A percentile compares a stretch with the other conserved stretches of the same genome.
Evolutionary conservation across 345 rosid species (phyloP).

Genomic region (Physaria fendleri): DNA sequence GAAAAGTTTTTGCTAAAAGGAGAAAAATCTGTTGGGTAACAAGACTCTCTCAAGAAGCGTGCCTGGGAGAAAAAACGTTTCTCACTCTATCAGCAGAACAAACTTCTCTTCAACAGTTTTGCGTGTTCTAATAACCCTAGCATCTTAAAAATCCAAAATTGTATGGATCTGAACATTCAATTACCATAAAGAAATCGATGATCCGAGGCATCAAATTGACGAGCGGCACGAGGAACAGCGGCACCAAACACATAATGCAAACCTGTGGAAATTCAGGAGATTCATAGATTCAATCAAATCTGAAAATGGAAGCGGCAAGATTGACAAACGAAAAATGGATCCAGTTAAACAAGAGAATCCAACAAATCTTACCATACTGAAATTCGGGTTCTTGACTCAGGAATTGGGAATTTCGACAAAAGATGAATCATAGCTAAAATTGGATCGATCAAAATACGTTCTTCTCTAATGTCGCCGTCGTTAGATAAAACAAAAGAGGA

Average conservation of each 20-base stretch:
- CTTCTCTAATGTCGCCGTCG: too few species aligned
- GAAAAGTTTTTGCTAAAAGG: too few species aligned
- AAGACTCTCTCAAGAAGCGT: too few species aligned
- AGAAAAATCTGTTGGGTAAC: too few species aligned
- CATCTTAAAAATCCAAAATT: neutral
- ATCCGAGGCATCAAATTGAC: conserved; percentile 70
- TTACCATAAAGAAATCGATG: conserved; percentile 62
- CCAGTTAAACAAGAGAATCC: neutral
- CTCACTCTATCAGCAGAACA: too few species aligned
- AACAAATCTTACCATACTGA: conserved; percentile 26
- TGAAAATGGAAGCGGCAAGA: neutral
- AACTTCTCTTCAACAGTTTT: too few species aligned
- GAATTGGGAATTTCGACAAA: conserved; percentile 13
- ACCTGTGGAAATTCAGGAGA: conserved; percentile 38
- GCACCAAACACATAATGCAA: conserved; percentile 81
- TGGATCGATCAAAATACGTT: too few species aligned
- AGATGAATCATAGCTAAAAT: neutral
- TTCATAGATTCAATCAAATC: conserved; percentile 1
- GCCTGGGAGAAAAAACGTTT: too few species aligned
- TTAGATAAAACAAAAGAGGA: too few species aligned
- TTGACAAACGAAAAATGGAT: neutral
- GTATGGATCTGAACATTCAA: too few species aligned
- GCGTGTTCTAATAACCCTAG: too few species aligned
- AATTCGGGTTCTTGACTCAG: conserved; percentile 11
- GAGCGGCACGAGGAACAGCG: conserved; percentile 89